phyloP scores from a whole-genome alignment of 345 rosid genomes.

The Ceriops zippeliana region DNA sequence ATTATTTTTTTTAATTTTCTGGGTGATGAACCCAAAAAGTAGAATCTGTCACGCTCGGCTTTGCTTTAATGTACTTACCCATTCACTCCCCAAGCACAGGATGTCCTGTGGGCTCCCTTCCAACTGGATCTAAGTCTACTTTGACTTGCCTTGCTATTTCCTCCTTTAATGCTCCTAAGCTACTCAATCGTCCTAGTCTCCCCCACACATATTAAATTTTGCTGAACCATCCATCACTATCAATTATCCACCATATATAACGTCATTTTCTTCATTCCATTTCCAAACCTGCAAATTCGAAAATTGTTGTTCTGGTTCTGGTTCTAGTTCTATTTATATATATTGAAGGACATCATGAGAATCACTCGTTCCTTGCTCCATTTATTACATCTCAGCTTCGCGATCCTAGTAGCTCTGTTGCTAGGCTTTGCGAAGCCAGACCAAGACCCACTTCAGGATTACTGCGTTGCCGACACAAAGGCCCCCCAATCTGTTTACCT shows the following conservation, averaged over 20 bases:
- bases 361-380: conserved; percentile 11
- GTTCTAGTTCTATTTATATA: not conserved
- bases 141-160: conserved; percentile 47
- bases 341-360: conserved; percentile 11
- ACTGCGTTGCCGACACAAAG: conserved; percentile 53
- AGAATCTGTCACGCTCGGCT: not conserved
- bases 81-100: not conserved
- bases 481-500: conserved; percentile 21
- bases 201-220: not conserved
- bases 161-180: conserved; percentile 49
- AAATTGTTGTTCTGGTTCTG: not conserved
- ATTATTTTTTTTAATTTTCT: no score
- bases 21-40: no score
- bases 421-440: conserved; percentile 43
- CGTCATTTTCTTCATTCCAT: not conserved
- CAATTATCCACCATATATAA: conserved; percentile 32
- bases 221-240: conserved; percentile 9
- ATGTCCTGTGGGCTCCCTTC: not conserved
- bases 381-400: not conserved
- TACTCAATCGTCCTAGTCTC: conserved; percentile 37
- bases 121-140: not conserved
- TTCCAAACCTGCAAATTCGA: not conserved
- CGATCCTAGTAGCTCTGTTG: conserved; percentile 32
- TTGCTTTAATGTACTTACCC: not conserved
- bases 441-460: conserved; percentile 73